phyloP scores from a whole-genome alignment of 305 asterid species.

The Stenogyne calaminthoides region DNA sequence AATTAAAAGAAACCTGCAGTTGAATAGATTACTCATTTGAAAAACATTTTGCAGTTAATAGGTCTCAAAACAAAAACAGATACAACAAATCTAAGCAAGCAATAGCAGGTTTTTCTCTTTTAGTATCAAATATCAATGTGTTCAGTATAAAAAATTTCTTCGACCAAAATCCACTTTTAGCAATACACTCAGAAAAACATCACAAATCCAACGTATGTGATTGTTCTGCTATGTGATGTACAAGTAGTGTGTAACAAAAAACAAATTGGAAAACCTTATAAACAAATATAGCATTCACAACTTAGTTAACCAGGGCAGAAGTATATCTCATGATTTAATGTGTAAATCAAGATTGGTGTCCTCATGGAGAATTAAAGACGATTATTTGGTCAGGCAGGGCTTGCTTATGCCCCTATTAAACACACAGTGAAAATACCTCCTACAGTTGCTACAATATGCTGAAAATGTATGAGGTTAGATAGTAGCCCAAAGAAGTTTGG shows the following conservation, averaged over 20 bases:
- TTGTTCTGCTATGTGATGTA: neutral
- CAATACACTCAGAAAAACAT: neutral
- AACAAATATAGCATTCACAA: neutral
- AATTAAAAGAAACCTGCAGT: neutral
- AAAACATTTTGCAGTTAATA: neutral
- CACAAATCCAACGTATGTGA: neutral
- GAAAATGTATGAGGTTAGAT: neutral
- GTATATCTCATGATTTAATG: constrained; percentile 1
- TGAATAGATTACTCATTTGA: neutral
- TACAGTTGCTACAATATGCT: neutral
- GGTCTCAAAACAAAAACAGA: neutral
- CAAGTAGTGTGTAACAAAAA: neutral
- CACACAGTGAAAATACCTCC: neutral
- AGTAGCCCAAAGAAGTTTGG: constrained; percentile 4
- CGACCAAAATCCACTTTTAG: constrained; percentile 1
- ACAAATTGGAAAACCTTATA: neutral
- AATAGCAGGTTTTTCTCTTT: neutral
- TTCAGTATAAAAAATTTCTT: neutral
- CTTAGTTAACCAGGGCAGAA: neutral
- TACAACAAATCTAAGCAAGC: neutral
- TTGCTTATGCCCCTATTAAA: neutral
- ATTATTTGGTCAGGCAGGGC: constrained; percentile 6
- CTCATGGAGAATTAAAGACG: neutral
- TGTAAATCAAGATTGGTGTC: neutral
- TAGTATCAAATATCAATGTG: neutral